Evolutionary conservation across 192 early-diverging fungal genomes (phyloP).

Genomic region (Geranomyces michiganensis): DNA sequence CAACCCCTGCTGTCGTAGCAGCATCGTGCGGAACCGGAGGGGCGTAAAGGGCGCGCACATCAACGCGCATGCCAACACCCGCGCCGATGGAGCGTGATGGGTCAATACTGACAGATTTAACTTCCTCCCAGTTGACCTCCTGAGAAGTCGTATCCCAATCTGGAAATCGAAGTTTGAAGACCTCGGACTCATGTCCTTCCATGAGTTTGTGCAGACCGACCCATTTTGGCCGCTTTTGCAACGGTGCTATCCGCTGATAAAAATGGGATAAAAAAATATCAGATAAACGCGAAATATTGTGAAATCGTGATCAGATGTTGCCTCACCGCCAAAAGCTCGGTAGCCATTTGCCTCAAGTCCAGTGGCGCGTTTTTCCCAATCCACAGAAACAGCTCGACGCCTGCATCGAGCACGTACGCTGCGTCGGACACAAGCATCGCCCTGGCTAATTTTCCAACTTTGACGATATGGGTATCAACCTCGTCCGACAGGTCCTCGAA

Average conservation of each 20-base stretch:
- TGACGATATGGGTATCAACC: conserved; percentile 34
- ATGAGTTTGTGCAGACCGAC: conserved; percentile 40
- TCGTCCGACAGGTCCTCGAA: conserved; percentile 36
- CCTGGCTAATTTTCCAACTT: conserved; percentile 31
- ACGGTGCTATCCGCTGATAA: conserved; percentile 42
- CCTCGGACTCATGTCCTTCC: conserved; percentile 47
- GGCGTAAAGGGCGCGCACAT: conserved; percentile 53
- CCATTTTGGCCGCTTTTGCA: conserved; percentile 45
- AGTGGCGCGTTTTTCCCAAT: conserved; percentile 40
- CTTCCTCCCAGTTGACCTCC: conserved; percentile 37
- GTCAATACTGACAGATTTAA: background rate
- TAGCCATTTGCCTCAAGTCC: conserved; percentile 29
- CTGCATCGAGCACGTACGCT: conserved; percentile 54
- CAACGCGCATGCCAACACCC: conserved; percentile 34
- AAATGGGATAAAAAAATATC: too few relatives aligned
- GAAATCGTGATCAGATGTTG: background rate
- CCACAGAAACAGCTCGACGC: conserved; percentile 55
- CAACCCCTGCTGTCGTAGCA: background rate
- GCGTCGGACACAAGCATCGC: conserved; percentile 36
- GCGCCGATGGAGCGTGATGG: background rate
- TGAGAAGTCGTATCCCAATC: conserved; percentile 44
- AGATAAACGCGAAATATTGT: background rate
- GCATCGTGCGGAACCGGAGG: conserved; percentile 27
- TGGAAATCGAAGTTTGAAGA: conserved; percentile 55
- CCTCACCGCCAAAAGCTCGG: conserved; percentile 51